These are phyloP conservation scores for Gelatoporia subvermispora DNA, from an alignment of 768 basidiomycete genomes.

Conservation along the genomic window DNA sequence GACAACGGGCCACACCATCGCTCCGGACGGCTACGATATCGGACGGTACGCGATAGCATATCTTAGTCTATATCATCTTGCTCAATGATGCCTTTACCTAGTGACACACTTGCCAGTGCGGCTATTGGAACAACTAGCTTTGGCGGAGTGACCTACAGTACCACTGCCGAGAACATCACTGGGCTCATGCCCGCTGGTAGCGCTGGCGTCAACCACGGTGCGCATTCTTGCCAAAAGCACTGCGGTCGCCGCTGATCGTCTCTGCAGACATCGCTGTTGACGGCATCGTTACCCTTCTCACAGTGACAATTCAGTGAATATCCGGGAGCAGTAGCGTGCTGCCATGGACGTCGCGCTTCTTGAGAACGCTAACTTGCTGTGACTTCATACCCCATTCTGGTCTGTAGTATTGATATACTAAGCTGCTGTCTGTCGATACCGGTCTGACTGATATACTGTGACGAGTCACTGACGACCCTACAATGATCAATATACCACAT, in stretches of 20 bases:
- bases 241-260: background rate
- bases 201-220: slow-evolving; percentile 50
- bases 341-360: no score
- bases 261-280: slow-evolving; percentile 52
- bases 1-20: slow-evolving; percentile 19
- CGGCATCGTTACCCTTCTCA: slow-evolving; percentile 51
- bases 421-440: no score
- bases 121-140: slow-evolving; percentile 37
- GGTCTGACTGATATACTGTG: no score
- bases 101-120: slow-evolving; percentile 33
- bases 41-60: slow-evolving; percentile 23
- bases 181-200: slow-evolving; percentile 51
- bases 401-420: no score
- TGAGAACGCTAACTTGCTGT: no score
- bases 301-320: slow-evolving; percentile 40
- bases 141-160: slow-evolving; percentile 42
- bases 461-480: no score
- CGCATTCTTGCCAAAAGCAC: background rate
- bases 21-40: slow-evolving; percentile 25
- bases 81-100: slow-evolving; percentile 7
- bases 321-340: no score
- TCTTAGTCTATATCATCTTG: background rate
- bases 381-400: no score
- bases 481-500: no score
- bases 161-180: slow-evolving; percentile 41